Evolutionary conservation across 1,284 basidiomycete species (phyloP).

Genomic region (Malassezia japonica): DNA sequence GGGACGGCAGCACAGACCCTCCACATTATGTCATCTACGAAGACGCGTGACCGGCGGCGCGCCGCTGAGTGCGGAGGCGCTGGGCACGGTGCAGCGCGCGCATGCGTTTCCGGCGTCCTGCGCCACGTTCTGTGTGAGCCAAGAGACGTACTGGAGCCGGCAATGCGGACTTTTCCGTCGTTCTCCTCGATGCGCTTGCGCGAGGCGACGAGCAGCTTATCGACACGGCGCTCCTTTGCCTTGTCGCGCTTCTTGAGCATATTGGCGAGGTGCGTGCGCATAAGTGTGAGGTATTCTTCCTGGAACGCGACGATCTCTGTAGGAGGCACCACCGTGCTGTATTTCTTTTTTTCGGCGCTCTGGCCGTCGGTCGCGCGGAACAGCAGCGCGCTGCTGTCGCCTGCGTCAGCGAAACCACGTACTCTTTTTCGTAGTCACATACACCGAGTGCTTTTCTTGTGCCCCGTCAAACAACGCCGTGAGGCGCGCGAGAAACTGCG

Average conservation of each 20-base stretch:
- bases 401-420: conserved; percentile 1
- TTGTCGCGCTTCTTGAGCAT: conserved; percentile 41
- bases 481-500: conserved; percentile 34
- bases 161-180: conserved; percentile 27
- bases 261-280: conserved; percentile 28
- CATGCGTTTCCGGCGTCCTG: conserved; percentile 16
- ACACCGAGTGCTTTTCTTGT: conserved; percentile 32
- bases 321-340: conserved; percentile 28
- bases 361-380: conserved; percentile 37
- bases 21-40: neutral
- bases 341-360: conserved; percentile 20
- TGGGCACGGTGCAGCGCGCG: conserved; percentile 10
- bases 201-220: conserved; percentile 29
- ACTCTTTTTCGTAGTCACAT: conserved; percentile 30
- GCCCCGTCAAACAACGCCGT: conserved; percentile 26
- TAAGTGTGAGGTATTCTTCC: conserved; percentile 24
- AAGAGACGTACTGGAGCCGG: conserved; percentile 11
- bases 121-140: conserved; percentile 13
- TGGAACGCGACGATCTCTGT: conserved; percentile 25
- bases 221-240: conserved; percentile 41
- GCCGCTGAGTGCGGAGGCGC: neutral
- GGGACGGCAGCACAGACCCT: neutral
- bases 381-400: conserved; percentile 20
- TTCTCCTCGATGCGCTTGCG: conserved; percentile 32
- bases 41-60: no score